phyloP scores from a whole-genome alignment of 495 filamentous ascomycete genomes.

The Xylaria curta region DNA sequence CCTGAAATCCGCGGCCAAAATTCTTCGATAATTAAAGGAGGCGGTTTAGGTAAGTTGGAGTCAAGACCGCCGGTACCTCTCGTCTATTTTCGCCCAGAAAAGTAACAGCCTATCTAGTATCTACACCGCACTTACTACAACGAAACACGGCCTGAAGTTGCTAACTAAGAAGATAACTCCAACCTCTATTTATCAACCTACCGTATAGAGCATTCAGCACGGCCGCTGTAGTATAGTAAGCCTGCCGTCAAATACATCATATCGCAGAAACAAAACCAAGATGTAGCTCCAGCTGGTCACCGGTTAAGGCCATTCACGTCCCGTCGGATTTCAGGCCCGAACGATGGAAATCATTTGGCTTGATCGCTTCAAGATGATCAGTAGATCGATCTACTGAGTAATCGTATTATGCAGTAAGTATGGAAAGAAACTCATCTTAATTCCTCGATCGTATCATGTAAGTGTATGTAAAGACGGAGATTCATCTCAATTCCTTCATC shows the following conservation, averaged over 20 bases:
- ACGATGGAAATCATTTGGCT: background rate
- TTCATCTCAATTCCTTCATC: background rate
- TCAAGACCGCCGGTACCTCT: background rate
- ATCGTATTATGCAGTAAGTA: too few relatives aligned
- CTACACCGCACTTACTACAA: background rate
- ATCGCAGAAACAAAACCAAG: background rate
- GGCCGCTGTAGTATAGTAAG: slow-evolving; percentile 7
- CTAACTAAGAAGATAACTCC: background rate
- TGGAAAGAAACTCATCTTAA: too few relatives aligned
- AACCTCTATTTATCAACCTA: background rate
- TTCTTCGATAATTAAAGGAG: background rate
- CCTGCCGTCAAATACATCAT: background rate
- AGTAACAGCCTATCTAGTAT: background rate
- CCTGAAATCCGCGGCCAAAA: background rate
- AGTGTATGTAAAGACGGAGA: background rate
- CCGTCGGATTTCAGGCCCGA: background rate
- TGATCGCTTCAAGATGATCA: background rate
- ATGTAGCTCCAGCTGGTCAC: background rate
- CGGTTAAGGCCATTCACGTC: background rate
- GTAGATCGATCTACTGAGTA: background rate
- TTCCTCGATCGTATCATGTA: background rate
- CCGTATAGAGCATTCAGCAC: background rate
- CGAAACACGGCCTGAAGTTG: background rate
- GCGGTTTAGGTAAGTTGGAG: slow-evolving; percentile 8
- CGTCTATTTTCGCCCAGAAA: slow-evolving; percentile 7